Evolutionary conservation across 768 basidiomycete genomes (phyloP), one percentile per base, ranked within the genome.

Genomic region (Crassisporium funariophilum): DNA sequence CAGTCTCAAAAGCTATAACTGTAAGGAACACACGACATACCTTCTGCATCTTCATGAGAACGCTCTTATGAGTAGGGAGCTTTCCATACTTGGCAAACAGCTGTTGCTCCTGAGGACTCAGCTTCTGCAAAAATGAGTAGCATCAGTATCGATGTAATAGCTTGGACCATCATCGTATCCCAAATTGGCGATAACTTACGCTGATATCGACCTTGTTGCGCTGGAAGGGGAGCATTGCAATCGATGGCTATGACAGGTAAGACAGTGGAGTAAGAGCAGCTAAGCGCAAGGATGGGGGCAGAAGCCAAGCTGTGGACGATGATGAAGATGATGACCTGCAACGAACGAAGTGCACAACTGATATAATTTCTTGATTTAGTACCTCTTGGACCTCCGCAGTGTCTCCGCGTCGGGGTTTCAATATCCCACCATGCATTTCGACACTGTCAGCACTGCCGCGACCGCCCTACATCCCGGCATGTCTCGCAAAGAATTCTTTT

Each of bases 191-290:
- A 19, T 38, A 13, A 70, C 89, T 63, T 62, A 95, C 94, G 71
- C 86, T 91, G 70, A 95, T 79, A 75, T 97, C 95, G 71, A 95
- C 77, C 79, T 97, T 95, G 73, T 95, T 93, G 68, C 86, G 86
- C 70, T 78, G 81, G 49, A 77, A 75, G 39, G 91, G 88, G 44
- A 83, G 79, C 88, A 93, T 91, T 46, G 36, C 52, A 48, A 56
- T 56, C 57, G 56, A 48, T 55, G 53, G 49, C 50, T 48, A 47
- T 35, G 48, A 52, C 27, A 41, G 53, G 47, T 31, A 53, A 55
- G 45, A 55, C 48, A 56, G 61, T 61, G 60, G 57, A 59, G 61
- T 60, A 54, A 54, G 57, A 50, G 51, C 50, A 60, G 61, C 55
- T 55, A 47, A 52, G 53, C 52, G 57, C 54, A 54, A 48, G 47